Conservation (phyloP, 2,329 filamentous ascomycete genomes). For the Stemphylium lycopersici region DNA sequence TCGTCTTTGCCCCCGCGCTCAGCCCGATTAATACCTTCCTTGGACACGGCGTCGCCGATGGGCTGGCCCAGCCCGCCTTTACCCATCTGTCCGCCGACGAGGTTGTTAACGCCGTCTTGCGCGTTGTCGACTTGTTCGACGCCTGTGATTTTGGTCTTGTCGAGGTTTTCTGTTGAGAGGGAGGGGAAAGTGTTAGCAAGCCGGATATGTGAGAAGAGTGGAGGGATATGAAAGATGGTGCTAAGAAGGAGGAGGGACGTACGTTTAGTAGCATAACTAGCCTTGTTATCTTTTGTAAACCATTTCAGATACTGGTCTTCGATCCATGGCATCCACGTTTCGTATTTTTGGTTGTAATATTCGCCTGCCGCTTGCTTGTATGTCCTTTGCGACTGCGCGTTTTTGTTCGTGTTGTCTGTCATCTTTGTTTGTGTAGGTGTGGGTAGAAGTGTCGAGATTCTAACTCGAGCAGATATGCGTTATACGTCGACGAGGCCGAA, state of each 20-base stretch:
- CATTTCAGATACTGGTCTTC: slow-evolving; percentile 74
- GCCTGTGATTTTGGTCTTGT: slow-evolving; percentile 73
- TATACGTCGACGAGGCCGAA: too few species aligned
- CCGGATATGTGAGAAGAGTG: background rate
- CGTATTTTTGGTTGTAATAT: slow-evolving; percentile 74
- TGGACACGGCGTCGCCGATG: slow-evolving; percentile 65
- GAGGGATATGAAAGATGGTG: too few species aligned
- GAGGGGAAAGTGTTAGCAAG: background rate
- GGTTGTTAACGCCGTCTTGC: slow-evolving; percentile 69
- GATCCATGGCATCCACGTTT: slow-evolving; percentile 77
- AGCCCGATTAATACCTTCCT: slow-evolving; percentile 69
- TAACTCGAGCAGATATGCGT: background rate
- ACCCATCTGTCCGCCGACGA: slow-evolving; percentile 68
- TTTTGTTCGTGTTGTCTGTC: slow-evolving; percentile 1
- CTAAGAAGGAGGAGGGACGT: slow-evolving; percentile 23
- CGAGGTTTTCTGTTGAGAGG: slow-evolving; percentile 62
- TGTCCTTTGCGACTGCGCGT: slow-evolving; percentile 22
- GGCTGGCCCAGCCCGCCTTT: slow-evolving; percentile 71
- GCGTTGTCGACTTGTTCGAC: slow-evolving; percentile 70
- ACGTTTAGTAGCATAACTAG: slow-evolving; percentile 73
- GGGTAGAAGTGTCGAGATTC: background rate
- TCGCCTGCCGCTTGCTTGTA: slow-evolving; percentile 47
- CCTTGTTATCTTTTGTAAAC: slow-evolving; percentile 80
- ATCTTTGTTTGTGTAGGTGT: slow-evolving; percentile 1
- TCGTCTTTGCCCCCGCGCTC: slow-evolving; percentile 71